Percentiles rank a stretch among this genome's conserved stretches.
These are phyloP conservation scores for Akanthomyces muscarius DNA, from an alignment of 2,329 filamentous ascomycete species.

Conservation along the genomic window DNA sequence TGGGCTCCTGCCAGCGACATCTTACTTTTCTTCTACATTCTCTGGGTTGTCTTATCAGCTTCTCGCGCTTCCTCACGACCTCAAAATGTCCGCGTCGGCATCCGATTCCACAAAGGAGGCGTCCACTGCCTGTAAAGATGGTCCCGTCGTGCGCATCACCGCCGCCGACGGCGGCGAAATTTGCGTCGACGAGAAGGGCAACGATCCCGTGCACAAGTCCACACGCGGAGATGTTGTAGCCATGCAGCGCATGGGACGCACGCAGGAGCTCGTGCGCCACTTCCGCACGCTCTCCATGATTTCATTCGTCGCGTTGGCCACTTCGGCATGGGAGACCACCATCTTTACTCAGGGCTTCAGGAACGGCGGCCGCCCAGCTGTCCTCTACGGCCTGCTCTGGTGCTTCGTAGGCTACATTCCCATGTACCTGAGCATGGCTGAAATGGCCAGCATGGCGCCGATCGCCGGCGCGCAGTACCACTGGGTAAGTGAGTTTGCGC, in stretches of 20 bases:
- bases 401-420: constrained; percentile 16
- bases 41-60: neutral
- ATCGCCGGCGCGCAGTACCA: constrained; percentile 25
- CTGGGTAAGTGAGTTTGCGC: constrained; percentile 22
- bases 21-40: neutral
- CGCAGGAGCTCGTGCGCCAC: constrained; percentile 15
- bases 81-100: neutral
- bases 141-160: neutral
- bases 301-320: constrained; percentile 15
- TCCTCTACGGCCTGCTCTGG: constrained; percentile 17
- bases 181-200: neutral
- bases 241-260: constrained; percentile 17
- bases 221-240: neutral
- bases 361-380: constrained; percentile 16
- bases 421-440: constrained; percentile 22
- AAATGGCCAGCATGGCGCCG: constrained; percentile 24
- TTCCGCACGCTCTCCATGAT: constrained; percentile 15
- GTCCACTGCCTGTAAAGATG: neutral
- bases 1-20: too few species aligned
- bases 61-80: too few species aligned
- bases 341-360: constrained; percentile 15
- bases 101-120: neutral
- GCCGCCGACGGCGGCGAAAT: neutral
- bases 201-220: constrained; percentile 1
- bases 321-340: constrained; percentile 13